These are phyloP conservation scores for Exophiala sp. DNA, from an alignment of 2,329 filamentous ascomycete genomes.

Conservation along the genomic window DNA sequence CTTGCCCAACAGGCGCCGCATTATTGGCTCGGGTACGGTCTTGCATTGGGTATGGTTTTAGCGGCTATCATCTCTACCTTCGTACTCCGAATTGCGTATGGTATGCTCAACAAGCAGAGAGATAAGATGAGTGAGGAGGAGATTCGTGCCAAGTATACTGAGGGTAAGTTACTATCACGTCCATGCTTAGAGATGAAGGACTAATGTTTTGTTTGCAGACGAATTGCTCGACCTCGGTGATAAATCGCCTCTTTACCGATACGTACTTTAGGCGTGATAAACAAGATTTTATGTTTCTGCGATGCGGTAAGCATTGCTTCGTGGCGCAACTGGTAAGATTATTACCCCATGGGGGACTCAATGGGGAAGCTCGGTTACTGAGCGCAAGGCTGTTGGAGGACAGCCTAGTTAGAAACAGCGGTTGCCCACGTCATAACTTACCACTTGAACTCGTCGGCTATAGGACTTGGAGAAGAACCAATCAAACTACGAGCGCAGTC, in stretches of 20 bases:
- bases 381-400: too few relatives aligned
- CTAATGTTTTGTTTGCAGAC: conserved; percentile 1
- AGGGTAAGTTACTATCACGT: conserved; percentile 5
- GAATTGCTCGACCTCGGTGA: conserved; percentile 6
- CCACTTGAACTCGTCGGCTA: too few relatives aligned
- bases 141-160: conserved; percentile 17
- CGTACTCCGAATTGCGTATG: conserved; percentile 7
- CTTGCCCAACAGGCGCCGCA: conserved; percentile 14
- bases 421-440: too few relatives aligned
- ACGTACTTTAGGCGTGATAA: background rate
- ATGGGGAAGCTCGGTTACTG: too few relatives aligned
- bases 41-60: conserved; percentile 5
- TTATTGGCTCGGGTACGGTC: conserved; percentile 22
- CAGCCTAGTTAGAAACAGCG: too few relatives aligned
- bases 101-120: conserved; percentile 12
- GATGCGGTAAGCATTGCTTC: too few relatives aligned
- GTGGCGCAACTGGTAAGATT: too few relatives aligned
- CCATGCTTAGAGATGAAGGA: background rate
- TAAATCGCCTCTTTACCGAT: conserved; percentile 6
- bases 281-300: too few relatives aligned
- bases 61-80: conserved; percentile 12
- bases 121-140: conserved; percentile 16
- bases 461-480: too few relatives aligned
- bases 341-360: too few relatives aligned
- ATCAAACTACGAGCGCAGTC: too few relatives aligned